Percentiles rank a stretch among this genome's conserved stretches.
phyloP scores from a whole-genome alignment of 1,139 yeast genomes.

The Yamadazyma blattariae region DNA sequence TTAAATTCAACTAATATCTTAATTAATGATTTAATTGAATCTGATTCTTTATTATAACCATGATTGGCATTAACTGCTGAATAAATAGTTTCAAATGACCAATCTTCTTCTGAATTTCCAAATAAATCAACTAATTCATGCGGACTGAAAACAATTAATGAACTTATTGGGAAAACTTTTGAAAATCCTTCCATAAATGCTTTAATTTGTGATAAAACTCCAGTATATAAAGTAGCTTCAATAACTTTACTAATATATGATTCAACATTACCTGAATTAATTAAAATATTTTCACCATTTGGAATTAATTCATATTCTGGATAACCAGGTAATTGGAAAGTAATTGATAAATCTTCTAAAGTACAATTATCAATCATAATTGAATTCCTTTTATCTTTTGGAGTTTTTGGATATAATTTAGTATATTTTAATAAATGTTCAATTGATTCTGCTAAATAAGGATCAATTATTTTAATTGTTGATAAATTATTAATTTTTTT shows the following conservation, averaged over 20 bases:
- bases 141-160: conserved; percentile 70
- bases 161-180: conserved; percentile 74
- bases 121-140: conserved; percentile 68
- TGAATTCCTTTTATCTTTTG: conserved; percentile 18
- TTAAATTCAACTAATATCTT: conserved; percentile 56
- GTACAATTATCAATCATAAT: conserved; percentile 40
- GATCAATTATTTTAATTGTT: conserved; percentile 55
- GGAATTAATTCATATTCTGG: conserved; percentile 56
- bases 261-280: conserved; percentile 55
- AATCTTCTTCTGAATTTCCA: conserved; percentile 75
- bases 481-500: conserved; percentile 34
- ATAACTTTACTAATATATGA: conserved; percentile 56
- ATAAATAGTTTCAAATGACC: conserved; percentile 66
- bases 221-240: conserved; percentile 61
- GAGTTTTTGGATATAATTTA: conserved; percentile 19
- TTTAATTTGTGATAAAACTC: conserved; percentile 61
- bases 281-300: conserved; percentile 50
- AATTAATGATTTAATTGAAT: conserved; percentile 57
- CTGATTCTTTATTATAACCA: conserved; percentile 77
- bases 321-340: conserved; percentile 78
- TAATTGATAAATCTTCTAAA: conserved; percentile 54
- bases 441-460: conserved; percentile 59
- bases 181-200: conserved; percentile 83
- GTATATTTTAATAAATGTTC: conserved; percentile 47
- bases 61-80: conserved; percentile 80